Conservation (phyloP, 2,329 filamentous ascomycete genomes). For the Byssothecium circinans region DNA sequence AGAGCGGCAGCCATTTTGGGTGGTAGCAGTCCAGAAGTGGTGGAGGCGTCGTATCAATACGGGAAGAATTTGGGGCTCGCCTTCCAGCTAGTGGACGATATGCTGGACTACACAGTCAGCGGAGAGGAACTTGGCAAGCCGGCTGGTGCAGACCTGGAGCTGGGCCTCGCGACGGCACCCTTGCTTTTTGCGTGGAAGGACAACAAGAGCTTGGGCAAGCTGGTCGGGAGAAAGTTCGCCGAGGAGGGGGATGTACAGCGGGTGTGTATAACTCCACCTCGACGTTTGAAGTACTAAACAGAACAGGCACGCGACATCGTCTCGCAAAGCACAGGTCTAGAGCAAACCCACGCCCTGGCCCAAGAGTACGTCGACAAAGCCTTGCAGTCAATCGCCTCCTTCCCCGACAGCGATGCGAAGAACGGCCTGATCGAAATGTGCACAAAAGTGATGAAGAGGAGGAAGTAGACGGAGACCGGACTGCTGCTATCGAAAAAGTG, state of each 20-base stretch:
- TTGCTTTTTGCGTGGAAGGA: slow-evolving; percentile 94
- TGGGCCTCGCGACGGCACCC: slow-evolving; percentile 91
- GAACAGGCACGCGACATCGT: slow-evolving; percentile 83
- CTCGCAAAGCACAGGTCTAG: slow-evolving; percentile 78
- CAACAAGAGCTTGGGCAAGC: slow-evolving; percentile 76
- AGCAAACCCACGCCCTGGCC: slow-evolving; percentile 87
- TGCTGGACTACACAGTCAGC: slow-evolving; percentile 92
- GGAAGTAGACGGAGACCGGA: slow-evolving; percentile 62
- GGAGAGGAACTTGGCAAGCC: slow-evolving; percentile 89
- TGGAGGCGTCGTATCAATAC: slow-evolving; percentile 89
- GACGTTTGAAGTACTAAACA: neutral
- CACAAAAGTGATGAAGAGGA: slow-evolving; percentile 82
- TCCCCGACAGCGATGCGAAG: slow-evolving; percentile 95
- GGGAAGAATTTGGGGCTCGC: slow-evolving; percentile 92
- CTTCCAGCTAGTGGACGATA: slow-evolving; percentile 96
- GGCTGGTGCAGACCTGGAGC: slow-evolving; percentile 87
- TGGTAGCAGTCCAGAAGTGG: slow-evolving; percentile 72
- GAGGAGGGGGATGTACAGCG: slow-evolving; percentile 79
- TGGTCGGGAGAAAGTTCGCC: slow-evolving; percentile 91
- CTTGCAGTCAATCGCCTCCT: slow-evolving; percentile 76
- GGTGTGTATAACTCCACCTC: slow-evolving; percentile 57
- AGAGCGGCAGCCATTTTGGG: slow-evolving; percentile 86
- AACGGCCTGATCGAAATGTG: slow-evolving; percentile 91
- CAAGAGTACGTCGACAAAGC: slow-evolving; percentile 90
- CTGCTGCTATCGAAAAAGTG: neutral